Conservation (phyloP, 2,329 filamentous ascomycete genomes). For the Mollisia scopiformis region DNA sequence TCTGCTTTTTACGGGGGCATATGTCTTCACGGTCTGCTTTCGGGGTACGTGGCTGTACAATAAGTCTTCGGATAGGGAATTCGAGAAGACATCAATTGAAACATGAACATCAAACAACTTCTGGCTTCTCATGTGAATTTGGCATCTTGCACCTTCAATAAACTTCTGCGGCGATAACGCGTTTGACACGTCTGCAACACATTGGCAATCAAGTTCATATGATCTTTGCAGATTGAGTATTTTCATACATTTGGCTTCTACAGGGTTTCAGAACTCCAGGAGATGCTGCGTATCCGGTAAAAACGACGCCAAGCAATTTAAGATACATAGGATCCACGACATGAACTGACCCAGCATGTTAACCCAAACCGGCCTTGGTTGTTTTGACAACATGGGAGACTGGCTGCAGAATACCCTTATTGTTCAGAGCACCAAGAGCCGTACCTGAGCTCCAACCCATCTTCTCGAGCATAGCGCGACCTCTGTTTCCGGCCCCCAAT, state of each 20-base stretch:
- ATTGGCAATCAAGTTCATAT: not conserved
- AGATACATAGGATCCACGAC: not conserved
- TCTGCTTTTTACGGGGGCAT: conserved; percentile 63
- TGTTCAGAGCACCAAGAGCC: conserved; percentile 78
- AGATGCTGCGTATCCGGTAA: not conserved
- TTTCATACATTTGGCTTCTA: not conserved
- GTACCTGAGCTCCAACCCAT: conserved; percentile 96
- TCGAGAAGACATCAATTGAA: conserved; percentile 36
- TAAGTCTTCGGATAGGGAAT: conserved; percentile 47
- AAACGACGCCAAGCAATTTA: not conserved
- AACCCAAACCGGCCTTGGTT: conserved; percentile 79
- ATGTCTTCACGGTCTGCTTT: conserved; percentile 70
- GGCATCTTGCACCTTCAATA: not conserved
- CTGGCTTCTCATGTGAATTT: not conserved
- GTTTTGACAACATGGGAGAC: conserved; percentile 88
- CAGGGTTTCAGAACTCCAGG: not conserved
- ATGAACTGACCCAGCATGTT: conserved; percentile 7
- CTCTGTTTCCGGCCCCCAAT: conserved; percentile 79
- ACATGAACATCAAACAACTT: conserved; percentile 28
- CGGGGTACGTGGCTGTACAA: conserved; percentile 75
- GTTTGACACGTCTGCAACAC: not conserved
- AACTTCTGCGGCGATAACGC: not conserved
- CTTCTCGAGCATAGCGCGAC: conserved; percentile 87
- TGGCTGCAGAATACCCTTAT: conserved; percentile 86
- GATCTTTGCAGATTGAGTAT: not conserved